Percentiles rank a stretch among this genome's conserved stretches.
Evolutionary conservation across 2,329 filamentous ascomycete genomes (phyloP).

Genomic region (Paraphaeosphaeria sporulosa): DNA sequence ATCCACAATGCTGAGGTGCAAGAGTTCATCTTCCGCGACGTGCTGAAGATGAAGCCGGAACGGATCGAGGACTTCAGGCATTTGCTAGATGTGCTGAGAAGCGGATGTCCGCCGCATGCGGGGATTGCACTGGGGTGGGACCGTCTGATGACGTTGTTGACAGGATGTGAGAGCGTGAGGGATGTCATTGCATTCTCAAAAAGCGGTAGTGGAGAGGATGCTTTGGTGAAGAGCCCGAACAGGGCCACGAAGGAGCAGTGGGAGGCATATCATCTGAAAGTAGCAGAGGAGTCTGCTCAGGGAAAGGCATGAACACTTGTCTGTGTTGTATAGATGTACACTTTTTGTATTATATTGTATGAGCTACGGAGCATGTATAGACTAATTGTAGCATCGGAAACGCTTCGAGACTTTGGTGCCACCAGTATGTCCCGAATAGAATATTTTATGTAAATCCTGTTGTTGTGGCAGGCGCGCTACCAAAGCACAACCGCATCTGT

Average conservation of each 20-base stretch:
- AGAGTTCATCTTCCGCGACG: conserved; percentile 81
- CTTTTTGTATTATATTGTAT: conserved; percentile 7
- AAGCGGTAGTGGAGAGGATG: conserved; percentile 86
- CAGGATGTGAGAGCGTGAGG: conserved; percentile 76
- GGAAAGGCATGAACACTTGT: neutral
- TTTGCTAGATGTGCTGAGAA: conserved; percentile 79
- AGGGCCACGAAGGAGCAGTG: conserved; percentile 68
- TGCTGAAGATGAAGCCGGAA: conserved; percentile 77
- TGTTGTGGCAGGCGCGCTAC: neutral
- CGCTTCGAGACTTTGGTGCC: neutral
- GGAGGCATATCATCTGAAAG: conserved; percentile 64
- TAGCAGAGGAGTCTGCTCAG: conserved; percentile 25
- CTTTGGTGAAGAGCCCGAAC: conserved; percentile 80
- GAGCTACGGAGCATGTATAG: neutral
- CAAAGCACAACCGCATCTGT: neutral
- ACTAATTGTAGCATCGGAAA: neutral
- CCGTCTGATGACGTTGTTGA: conserved; percentile 80
- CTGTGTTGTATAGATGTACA: neutral
- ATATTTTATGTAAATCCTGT: neutral
- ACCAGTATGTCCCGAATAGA: neutral
- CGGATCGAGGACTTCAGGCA: conserved; percentile 85
- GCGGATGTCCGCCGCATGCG: conserved; percentile 93
- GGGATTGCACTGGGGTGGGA: conserved; percentile 95
- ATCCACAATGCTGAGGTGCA: conserved; percentile 88
- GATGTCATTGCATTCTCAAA: conserved; percentile 99